Conservation (phyloP, 139 green algal genomes). For the Spirogloea muscicola region DNA sequence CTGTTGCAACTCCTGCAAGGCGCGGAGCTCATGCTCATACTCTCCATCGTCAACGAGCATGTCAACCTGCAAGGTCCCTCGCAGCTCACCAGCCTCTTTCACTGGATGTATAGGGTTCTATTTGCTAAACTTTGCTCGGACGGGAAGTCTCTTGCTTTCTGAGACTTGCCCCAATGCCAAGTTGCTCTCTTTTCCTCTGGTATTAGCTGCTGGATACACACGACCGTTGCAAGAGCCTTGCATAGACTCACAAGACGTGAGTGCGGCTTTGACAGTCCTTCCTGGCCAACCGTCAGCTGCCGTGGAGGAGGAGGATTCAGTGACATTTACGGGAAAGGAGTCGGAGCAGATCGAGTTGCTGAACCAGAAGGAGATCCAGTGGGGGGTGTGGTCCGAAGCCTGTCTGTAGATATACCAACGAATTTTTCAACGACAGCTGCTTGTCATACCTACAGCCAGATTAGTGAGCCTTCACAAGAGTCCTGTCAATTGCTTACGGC, state of each 20-base stretch:
- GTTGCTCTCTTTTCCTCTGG: no score
- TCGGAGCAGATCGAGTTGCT: not conserved
- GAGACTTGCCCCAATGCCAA: no score
- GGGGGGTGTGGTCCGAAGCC: slow-evolving; percentile 33
- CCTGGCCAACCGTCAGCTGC: slow-evolving; percentile 22
- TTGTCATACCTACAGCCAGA: no score
- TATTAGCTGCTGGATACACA: no score
- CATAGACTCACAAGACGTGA: no score
- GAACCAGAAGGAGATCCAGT: slow-evolving; percentile 42
- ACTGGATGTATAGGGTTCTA: not conserved
- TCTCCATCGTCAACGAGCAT: slow-evolving; percentile 75
- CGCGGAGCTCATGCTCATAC: slow-evolving; percentile 59
- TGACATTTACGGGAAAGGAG: slow-evolving; percentile 15
- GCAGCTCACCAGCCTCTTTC: not conserved
- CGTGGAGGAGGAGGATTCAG: slow-evolving; percentile 19
- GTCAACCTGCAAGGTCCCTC: slow-evolving; percentile 61
- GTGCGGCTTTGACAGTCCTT: slow-evolving; percentile 34
- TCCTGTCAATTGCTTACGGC: no score
- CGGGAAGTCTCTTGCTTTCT: no score
- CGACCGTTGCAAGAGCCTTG: no score
- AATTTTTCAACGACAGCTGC: not conserved
- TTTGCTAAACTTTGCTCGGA: no score
- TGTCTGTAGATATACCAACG: not conserved
- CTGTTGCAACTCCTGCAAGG: slow-evolving; percentile 70
- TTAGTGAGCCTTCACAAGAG: no score